Conservation (phyloP, 441 rosid genomes). For the Biscutella laevigata region DNA sequence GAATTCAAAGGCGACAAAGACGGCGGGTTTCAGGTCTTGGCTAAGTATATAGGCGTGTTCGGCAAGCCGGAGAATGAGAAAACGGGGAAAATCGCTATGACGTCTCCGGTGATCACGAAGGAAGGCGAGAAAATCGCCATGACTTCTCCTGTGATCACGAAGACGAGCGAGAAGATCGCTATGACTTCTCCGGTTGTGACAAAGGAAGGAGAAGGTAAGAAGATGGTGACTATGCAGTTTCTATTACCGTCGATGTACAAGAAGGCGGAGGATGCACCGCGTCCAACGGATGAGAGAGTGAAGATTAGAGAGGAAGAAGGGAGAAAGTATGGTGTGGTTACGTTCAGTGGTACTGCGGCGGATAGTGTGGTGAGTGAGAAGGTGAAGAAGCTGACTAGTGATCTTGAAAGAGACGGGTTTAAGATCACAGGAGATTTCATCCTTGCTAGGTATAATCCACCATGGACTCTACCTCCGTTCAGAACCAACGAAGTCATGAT, state of each 20-base stretch:
- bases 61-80: slow-evolving; percentile 72
- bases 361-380: slow-evolving; percentile 61
- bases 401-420: slow-evolving; percentile 67
- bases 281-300: slow-evolving; percentile 77
- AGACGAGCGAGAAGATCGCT: slow-evolving; percentile 50
- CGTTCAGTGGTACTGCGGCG: slow-evolving; percentile 51
- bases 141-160: slow-evolving; percentile 81
- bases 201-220: slow-evolving; percentile 32
- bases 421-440: slow-evolving; percentile 52
- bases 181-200: slow-evolving; percentile 88
- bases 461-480: slow-evolving; percentile 68
- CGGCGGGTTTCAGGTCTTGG: slow-evolving; percentile 68
- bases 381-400: slow-evolving; percentile 51
- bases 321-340: slow-evolving; percentile 68
- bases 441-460: slow-evolving; percentile 82
- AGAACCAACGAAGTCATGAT: slow-evolving; percentile 78
- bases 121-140: slow-evolving; percentile 59
- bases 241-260: slow-evolving; percentile 56
- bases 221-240: slow-evolving; percentile 82
- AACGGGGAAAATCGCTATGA: slow-evolving; percentile 75
- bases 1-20: slow-evolving; percentile 57
- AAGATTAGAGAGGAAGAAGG: slow-evolving; percentile 57
- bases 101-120: slow-evolving; percentile 68
- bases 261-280: slow-evolving; percentile 78
- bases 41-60: slow-evolving; percentile 74